Evolutionary conservation across 495 filamentous ascomycete species (phyloP).

Genomic region (Neurospora sp.): DNA sequence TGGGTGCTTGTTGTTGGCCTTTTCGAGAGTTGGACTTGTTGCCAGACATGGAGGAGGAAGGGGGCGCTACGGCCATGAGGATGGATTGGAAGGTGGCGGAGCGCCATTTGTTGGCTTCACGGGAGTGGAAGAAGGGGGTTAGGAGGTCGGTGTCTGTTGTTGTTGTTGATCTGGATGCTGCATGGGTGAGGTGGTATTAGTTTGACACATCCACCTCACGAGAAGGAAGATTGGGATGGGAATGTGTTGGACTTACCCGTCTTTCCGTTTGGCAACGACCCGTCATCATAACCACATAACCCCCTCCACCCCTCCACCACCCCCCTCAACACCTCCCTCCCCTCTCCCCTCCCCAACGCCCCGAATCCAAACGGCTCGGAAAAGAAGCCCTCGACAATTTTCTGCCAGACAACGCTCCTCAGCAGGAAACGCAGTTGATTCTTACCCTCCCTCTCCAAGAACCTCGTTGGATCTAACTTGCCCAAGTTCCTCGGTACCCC

Average conservation of each 20-base stretch:
- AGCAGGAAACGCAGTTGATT: slow-evolving; percentile 12
- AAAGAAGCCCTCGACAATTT: slow-evolving; percentile 22
- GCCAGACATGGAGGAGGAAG: background rate
- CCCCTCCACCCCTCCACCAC: slow-evolving; percentile 4
- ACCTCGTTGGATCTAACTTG: slow-evolving; percentile 9
- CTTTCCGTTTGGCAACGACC: background rate
- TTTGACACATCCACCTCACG: background rate
- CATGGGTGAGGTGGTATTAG: background rate
- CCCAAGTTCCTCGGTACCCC: background rate
- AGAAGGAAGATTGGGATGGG: background rate
- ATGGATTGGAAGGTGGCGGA: slow-evolving; percentile 21
- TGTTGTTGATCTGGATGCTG: background rate
- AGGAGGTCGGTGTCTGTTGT: background rate
- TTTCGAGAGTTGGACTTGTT: background rate
- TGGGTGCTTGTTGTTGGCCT: background rate
- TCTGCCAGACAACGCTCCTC: slow-evolving; percentile 16
- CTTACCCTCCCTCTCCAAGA: slow-evolving; percentile 11
- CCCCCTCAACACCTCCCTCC: background rate
- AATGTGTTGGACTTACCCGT: background rate
- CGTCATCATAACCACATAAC: slow-evolving; percentile 4
- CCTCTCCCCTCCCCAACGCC: slow-evolving; percentile 9
- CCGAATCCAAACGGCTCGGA: slow-evolving; percentile 23
- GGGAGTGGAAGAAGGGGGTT: slow-evolving; percentile 6
- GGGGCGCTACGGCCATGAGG: slow-evolving; percentile 2
- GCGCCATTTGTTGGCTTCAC: slow-evolving; percentile 21